Percentiles rank a stretch among this genome's conserved stretches.
Conservation (phyloP, 2,329 filamentous ascomycete genomes). For the Hypoxylon sp. region DNA sequence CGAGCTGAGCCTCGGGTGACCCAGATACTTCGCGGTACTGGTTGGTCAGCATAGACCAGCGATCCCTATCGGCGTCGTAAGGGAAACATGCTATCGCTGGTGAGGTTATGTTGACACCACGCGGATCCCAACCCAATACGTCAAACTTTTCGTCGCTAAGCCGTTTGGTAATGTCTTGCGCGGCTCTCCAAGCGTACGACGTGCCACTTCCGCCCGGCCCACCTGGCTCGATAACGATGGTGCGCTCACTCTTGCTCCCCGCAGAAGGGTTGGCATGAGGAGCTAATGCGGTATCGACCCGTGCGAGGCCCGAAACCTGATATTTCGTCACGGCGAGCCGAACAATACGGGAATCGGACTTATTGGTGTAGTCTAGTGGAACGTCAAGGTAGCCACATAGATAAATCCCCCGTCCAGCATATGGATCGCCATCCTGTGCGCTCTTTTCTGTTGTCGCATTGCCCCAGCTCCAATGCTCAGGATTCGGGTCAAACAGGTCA, state of each 20-base stretch:
- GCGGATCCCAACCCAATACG: constrained; percentile 69
- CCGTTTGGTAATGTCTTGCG: constrained; percentile 58
- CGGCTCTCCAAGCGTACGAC: constrained; percentile 57
- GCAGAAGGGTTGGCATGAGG: constrained; percentile 24
- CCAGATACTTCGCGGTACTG: constrained; percentile 59
- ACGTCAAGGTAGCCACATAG: constrained; percentile 66
- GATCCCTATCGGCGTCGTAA: constrained; percentile 62
- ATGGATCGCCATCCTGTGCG: constrained; percentile 50
- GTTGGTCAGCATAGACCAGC: constrained; percentile 60
- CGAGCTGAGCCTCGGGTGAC: constrained; percentile 58
- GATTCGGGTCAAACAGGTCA: constrained; percentile 61
- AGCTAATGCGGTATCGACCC: constrained; percentile 28
- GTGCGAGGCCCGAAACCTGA: constrained; percentile 63
- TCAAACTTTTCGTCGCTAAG: constrained; percentile 62
- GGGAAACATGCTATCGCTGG: constrained; percentile 65
- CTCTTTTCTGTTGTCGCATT: constrained; percentile 40
- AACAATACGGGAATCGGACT: constrained; percentile 60
- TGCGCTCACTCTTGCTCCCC: constrained; percentile 61
- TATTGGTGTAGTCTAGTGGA: constrained; percentile 64
- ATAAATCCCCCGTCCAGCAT: constrained; percentile 61
- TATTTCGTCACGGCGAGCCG: constrained; percentile 66
- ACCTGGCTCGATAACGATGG: constrained; percentile 66
- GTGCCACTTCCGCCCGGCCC: constrained; percentile 67
- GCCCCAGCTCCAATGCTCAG: constrained; percentile 64
- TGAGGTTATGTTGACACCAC: constrained; percentile 65